Evolutionary conservation across 2,329 filamentous ascomycete species (phyloP), one percentile per base, ranked within the genome.

Genomic region (Ascochyta lentis): DNA sequence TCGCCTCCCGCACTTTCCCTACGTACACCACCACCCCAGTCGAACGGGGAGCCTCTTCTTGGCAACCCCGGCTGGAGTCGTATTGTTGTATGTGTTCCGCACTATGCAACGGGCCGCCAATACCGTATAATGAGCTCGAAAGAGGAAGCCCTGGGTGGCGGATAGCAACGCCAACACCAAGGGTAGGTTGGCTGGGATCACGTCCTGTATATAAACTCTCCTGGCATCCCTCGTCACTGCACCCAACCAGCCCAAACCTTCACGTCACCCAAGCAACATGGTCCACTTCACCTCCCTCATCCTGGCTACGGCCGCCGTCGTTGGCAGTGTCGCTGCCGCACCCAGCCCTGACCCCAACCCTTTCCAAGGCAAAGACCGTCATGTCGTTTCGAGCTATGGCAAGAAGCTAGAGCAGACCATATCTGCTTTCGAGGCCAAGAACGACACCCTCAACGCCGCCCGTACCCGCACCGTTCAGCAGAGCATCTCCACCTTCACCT

Each of bases 331-430:
- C 12, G 53, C 60, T 31, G 67, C 65, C 45, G 56, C 54, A 16
- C 63, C 65, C 4, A 54, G 48, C 43, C 50, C 61, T 10, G 60
- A 58, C 4, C 41, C 52, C 38, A 69, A 69, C 50, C 65, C 67
- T 0, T 69, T 63, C 61, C 47, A 50, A 39, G 62, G 61, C 13
- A 69, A 63, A 41, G 64, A 68, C 23, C 67, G 67, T 9, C 63
- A 68, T 27, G 65, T 69, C 10, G 59, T 62, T 4, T 27, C 55
- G 8, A 61, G 54, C 42, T 69, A 67, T 35, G 56, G 64, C 49
- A 65, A 68, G 56, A 68, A 68, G 53, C 65, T 69, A 15, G 59
- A 68, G 3, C 60, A 67, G 43, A 69, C 67, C 10, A 67, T 69
- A 27, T 51, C 61, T 15, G 54, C 67, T 9, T 69, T 69, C 41